Conservation (phyloP, 2,329 filamentous ascomycete genomes). For the Coniella vitis region DNA sequence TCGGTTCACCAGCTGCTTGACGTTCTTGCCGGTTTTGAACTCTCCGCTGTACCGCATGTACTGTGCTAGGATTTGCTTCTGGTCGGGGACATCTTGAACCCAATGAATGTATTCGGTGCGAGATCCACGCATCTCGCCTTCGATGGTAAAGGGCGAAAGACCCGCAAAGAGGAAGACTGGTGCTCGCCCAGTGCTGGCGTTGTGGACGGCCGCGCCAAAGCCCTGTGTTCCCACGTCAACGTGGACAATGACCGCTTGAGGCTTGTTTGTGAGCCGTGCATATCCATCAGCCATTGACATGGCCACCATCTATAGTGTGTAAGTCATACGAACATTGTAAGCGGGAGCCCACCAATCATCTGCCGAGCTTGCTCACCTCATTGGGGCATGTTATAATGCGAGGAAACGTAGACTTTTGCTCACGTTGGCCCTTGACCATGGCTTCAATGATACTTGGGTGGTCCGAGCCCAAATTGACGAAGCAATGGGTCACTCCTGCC, state of each 20-base stretch:
- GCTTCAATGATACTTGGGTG: conserved; percentile 68
- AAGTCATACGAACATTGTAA: no score
- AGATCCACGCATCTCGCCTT: conserved; percentile 34
- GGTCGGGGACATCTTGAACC: conserved; percentile 35
- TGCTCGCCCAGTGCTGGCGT: conserved; percentile 60
- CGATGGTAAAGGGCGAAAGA: conserved; percentile 34
- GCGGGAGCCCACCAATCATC: no score
- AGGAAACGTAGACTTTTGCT: conserved; percentile 55
- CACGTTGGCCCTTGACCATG: conserved; percentile 64
- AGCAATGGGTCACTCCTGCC: conserved; percentile 52
- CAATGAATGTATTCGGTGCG: conserved; percentile 38
- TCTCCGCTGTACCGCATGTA: conserved; percentile 81
- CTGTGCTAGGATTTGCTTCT: conserved; percentile 57
- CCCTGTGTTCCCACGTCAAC: conserved; percentile 72
- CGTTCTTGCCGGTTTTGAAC: conserved; percentile 75
- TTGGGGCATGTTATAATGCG: conserved; percentile 67
- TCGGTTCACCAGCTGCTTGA: conserved; percentile 84
- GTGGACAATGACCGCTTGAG: conserved; percentile 65
- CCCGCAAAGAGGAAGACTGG: conserved; percentile 49
- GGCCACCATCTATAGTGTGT: conserved; percentile 56
- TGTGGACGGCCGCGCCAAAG: conserved; percentile 65
- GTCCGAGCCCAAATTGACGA: conserved; percentile 54
- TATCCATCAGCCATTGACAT: conserved; percentile 71
- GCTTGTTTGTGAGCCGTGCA: conserved; percentile 57
- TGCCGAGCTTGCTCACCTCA: conserved; percentile 41